Percentiles rank a stretch among this genome's conserved stretches.
These are phyloP conservation scores for Ormosia emarginata DNA, from an alignment of 306 rosid genomes.

Conservation along the genomic window DNA sequence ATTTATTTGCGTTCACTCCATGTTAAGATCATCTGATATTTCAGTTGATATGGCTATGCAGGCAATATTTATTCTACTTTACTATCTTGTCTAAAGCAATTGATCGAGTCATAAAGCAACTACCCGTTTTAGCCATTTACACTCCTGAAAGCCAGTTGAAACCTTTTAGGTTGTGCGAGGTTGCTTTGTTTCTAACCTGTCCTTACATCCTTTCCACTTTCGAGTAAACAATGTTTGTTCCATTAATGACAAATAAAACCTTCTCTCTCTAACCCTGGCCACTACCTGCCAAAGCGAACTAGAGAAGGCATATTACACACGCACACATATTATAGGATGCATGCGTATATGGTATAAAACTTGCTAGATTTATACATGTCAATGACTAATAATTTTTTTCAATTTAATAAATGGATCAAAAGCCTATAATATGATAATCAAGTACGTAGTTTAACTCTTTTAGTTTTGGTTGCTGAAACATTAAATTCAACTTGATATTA, in stretches of 20 bases:
- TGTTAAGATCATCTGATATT: not conserved
- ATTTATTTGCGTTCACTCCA: not conserved
- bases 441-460: not conserved
- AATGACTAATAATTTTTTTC: not conserved
- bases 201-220: slow-evolving; percentile 3
- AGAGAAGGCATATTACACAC: not conserved
- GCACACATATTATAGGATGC: not conserved
- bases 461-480: not conserved
- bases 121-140: not conserved
- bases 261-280: not conserved
- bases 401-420: not conserved
- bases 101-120: not conserved
- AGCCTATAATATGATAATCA: not conserved
- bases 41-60: slow-evolving; percentile 10
- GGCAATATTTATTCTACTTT: not conserved
- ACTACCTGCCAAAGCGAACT: not conserved
- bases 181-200: not conserved
- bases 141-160: not conserved
- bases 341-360: not conserved
- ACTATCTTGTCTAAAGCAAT: not conserved
- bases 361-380: not conserved
- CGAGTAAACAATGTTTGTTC: not conserved
- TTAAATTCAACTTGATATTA: slow-evolving; percentile 2
- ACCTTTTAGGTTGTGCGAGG: not conserved
- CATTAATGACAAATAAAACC: not conserved